Conservation (phyloP, 225 moss, liverwort and hornwort genomes). For the Climacium dendroides region DNA sequence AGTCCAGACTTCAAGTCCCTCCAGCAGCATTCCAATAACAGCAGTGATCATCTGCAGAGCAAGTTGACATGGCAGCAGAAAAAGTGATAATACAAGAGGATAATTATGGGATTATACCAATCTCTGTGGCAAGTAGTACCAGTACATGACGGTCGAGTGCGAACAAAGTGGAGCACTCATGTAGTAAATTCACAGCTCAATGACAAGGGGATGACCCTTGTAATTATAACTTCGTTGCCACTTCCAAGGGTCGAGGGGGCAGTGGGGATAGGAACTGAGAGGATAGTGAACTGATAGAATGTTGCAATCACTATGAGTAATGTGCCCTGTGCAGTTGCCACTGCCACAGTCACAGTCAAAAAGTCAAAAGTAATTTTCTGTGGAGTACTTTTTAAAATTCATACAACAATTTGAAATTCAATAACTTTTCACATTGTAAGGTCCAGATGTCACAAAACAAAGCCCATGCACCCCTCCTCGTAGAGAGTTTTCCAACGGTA, state of each 20-base stretch:
- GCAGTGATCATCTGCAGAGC: neutral
- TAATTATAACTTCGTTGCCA: neutral
- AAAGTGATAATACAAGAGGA: neutral
- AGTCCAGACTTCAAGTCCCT: neutral
- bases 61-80: neutral
- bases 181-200: neutral
- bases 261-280: neutral
- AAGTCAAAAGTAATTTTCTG: too few relatives aligned
- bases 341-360: too few relatives aligned
- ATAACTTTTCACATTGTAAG: too few relatives aligned
- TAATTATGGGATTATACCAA: neutral
- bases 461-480: too few relatives aligned
- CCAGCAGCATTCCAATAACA: neutral
- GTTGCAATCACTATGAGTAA: neutral
- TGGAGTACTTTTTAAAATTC: too few relatives aligned
- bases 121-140: too few relatives aligned
- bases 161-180: neutral
- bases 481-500: too few relatives aligned
- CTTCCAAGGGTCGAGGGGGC: neutral
- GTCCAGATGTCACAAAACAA: too few relatives aligned
- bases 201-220: neutral
- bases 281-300: neutral
- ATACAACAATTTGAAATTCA: too few relatives aligned
- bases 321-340: too few relatives aligned
- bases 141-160: neutral